Percentiles rank a stretch among this genome's conserved stretches.
phyloP scores from a whole-genome alignment of 1,284 basidiomycete species.

The Peniophora sp. region DNA sequence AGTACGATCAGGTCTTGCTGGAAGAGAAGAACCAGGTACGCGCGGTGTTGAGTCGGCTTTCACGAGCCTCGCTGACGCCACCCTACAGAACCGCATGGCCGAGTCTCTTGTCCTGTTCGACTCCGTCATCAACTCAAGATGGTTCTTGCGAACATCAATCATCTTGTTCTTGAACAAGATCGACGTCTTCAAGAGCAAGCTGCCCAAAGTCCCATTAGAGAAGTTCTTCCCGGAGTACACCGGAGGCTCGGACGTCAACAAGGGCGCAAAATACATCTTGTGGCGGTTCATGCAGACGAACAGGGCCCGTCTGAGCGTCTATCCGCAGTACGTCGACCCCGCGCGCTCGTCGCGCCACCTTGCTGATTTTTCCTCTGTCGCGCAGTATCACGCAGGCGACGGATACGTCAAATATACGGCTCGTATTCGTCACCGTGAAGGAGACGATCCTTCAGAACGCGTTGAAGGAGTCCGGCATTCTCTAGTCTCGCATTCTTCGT shows the following conservation, averaged over 20 bases:
- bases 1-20: conserved; percentile 85
- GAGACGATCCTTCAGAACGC: conserved; percentile 95
- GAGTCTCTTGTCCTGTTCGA: conserved; percentile 92
- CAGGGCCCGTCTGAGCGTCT: conserved; percentile 79
- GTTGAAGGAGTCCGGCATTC: conserved; percentile 75
- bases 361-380: neutral
- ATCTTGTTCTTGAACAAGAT: conserved; percentile 94
- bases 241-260: conserved; percentile 91
- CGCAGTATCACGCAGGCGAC: conserved; percentile 72
- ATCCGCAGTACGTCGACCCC: conserved; percentile 72
- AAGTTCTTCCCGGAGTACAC: conserved; percentile 94
- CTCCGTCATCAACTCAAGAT: conserved; percentile 90
- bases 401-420: conserved; percentile 74
- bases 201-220: conserved; percentile 84
- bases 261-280: conserved; percentile 95
- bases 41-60: conserved; percentile 2
- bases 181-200: conserved; percentile 89
- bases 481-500: conserved; percentile 24
- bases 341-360: neutral
- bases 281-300: conserved; percentile 98
- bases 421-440: conserved; percentile 95
- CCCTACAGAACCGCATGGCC: conserved; percentile 80
- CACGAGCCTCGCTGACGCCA: neutral
- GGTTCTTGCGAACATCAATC: conserved; percentile 90
- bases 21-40: conserved; percentile 72